Conservation (phyloP, 2,329 filamentous ascomycete species). For the Pseudovirgaria hyperparasitica region DNA sequence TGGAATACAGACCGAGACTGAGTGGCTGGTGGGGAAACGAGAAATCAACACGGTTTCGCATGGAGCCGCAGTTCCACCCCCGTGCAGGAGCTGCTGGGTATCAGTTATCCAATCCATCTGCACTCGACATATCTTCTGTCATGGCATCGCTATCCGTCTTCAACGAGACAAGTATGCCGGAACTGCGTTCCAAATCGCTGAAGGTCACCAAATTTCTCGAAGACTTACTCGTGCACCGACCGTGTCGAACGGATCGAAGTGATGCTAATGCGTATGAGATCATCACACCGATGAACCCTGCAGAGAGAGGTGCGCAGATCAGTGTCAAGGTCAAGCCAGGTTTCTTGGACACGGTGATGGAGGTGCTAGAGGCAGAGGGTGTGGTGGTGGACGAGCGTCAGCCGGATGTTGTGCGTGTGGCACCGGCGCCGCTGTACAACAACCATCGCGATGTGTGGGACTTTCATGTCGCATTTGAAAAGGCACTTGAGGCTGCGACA, state of each 20-base stretch:
- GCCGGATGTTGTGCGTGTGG: slow-evolving; percentile 73
- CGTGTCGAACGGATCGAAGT: slow-evolving; percentile 8
- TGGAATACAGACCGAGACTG: slow-evolving; percentile 51
- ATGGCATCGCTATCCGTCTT: slow-evolving; percentile 64
- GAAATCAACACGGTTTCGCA: slow-evolving; percentile 63
- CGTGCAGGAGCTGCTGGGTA: slow-evolving; percentile 68
- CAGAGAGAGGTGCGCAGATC: slow-evolving; percentile 64
- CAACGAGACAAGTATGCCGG: slow-evolving; percentile 54
- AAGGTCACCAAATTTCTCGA: slow-evolving; percentile 67
- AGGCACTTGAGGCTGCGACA: no score
- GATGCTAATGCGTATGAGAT: slow-evolving; percentile 30
- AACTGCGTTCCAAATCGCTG: slow-evolving; percentile 58
- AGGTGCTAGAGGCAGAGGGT: slow-evolving; percentile 51
- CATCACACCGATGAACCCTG: slow-evolving; percentile 57
- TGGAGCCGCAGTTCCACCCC: slow-evolving; percentile 70
- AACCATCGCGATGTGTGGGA: slow-evolving; percentile 59
- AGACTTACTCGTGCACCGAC: slow-evolving; percentile 20
- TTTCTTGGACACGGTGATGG: slow-evolving; percentile 55
- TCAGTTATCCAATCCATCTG: slow-evolving; percentile 75
- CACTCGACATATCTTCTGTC: slow-evolving; percentile 65
- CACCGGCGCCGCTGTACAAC: slow-evolving; percentile 77
- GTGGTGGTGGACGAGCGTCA: slow-evolving; percentile 74
- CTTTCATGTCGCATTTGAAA: no score
- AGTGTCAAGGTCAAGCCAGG: slow-evolving; percentile 58
- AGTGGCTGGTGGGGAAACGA: slow-evolving; percentile 82